Evolutionary conservation across 2,329 filamentous ascomycete species (phyloP), one percentile per base, ranked within the genome.

Genomic region (Alternaria novae-zelandiae): DNA sequence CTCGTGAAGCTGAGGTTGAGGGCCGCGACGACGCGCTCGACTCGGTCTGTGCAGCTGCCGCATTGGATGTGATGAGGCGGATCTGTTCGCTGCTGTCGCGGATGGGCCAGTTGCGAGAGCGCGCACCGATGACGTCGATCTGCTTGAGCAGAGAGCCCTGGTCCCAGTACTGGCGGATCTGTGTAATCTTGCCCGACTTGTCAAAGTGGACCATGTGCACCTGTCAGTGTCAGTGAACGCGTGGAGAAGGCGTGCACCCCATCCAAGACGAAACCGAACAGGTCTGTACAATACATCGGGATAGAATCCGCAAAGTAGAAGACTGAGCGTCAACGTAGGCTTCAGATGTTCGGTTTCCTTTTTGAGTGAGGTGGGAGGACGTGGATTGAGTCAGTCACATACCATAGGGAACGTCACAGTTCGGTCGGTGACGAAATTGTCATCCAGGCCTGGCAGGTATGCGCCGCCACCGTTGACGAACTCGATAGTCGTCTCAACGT

Each of bases 31-130:
- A 70, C 11, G 72, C 63, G 28, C 70, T 67, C 13, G 76, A 74
- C 20, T 72, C 71, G 13, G 75, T 67, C 51, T 78, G 71, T 15
- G 69, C 68, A 51, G 72, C 59, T n/a, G 82, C 79, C 71, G 87
- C 86, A 67, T 86, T 90, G 54, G 83, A 85, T 67, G 87, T 84
- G 73, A 97, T 92, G 74, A 97, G 83, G 73, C 89, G 90, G 71
- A 91, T 86, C 83, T 98, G 94, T 57, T 97, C 94, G 73, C 88
- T 88, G 77, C 90, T 91, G 78, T 97, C 94, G 71, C 89, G 89
- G 77, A 99, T 96, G 58, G 96, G 96, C 96, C 96, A 99, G 82
- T 96, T 97, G 79, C 91, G 92, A 60, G 92, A 93, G 57, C 91
- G 90, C 77, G 90, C 91, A 74, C 96, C 95, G 80, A 99, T 98